Base-by-base conservation (phyloP, 768 basidiomycete genomes). In the Leccinum boreale region DNA sequence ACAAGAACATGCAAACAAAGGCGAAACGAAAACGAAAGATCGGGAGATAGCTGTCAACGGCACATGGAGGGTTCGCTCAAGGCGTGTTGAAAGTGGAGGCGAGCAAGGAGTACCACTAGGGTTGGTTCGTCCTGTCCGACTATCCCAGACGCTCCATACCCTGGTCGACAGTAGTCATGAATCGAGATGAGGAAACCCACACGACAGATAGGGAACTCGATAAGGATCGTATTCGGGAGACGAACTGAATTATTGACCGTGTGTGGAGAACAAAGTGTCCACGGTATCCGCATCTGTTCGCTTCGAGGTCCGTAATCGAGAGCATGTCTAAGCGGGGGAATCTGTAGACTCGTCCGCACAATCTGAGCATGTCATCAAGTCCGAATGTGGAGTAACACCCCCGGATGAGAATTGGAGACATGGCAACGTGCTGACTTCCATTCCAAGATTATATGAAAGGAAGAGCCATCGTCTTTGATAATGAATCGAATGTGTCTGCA, bases 321-420 rank as follows among this genome's bases (percentile, higher is more conserved):
- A 14, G 24, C 29, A 17, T 17, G 19, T 8, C 29, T 42, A 21
- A 47, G 7, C 3, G 23, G 29, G 17, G 29, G 23, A 17, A 26
- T 28, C 26, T 28, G 14, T n/a, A 7, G 12, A 26, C 49, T n/a
- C 21, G 5, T 29, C 60, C 60, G 60, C 60, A 62, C 12, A 57
- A 62, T 28, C 60, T 17, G 24, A 62, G 36, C 50, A 46, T 59
- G 61, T 36, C 56, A 48, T 50, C 5, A 54, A n/a, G n/a, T 52
- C 26, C 17, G 14, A 4, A 15, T 5, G n/a, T 3, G 42, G n/a
- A 29, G n/a, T 23, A n/a, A 49, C 11, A 52, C 4, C 11, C 26
- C 21, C 33, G 9, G 11, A 56, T 42, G 8, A 24, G 33, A 31
- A 35, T 14, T 15, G 50, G 24, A 52, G 60, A 39, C 23, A 33